phyloP scores from a whole-genome alignment of 345 rosid genomes.

The Ceriops zippeliana region DNA sequence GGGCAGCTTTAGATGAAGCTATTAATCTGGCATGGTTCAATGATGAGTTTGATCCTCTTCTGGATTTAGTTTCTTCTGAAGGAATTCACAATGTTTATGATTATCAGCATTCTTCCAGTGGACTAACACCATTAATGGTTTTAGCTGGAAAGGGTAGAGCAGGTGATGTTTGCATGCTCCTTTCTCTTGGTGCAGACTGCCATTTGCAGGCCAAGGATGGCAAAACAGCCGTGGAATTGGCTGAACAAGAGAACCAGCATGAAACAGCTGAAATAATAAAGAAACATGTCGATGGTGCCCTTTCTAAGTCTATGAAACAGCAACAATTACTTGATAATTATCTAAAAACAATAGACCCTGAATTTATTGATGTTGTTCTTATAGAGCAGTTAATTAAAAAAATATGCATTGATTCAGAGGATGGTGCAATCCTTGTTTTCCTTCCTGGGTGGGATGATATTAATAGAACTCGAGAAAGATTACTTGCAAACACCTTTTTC shows the following conservation, averaged over 20 bases:
- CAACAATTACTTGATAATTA: conserved; percentile 62
- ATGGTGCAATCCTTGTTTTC: conserved; percentile 91
- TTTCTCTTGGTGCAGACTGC: conserved; percentile 71
- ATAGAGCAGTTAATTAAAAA: conserved; percentile 66
- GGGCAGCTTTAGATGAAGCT: conserved; percentile 74
- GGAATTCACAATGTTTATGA: conserved; percentile 52
- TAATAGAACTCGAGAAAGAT: conserved; percentile 56
- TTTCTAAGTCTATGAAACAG: conserved; percentile 37
- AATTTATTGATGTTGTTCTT: conserved; percentile 66
- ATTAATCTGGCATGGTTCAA: conserved; percentile 70
- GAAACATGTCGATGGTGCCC: conserved; percentile 40
- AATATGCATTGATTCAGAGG: conserved; percentile 63
- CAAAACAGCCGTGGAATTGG: conserved; percentile 60
- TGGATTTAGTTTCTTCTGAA: conserved; percentile 64
- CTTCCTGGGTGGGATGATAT: conserved; percentile 99
- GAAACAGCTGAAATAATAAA: conserved; percentile 65
- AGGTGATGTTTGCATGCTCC: conserved; percentile 78
- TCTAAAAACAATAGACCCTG: conserved; percentile 55
- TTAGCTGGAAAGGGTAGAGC: conserved; percentile 86
- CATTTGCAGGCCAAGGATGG: conserved; percentile 54
- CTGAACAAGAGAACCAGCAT: conserved; percentile 58
- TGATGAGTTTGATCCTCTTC: conserved; percentile 75
- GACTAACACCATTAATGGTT: conserved; percentile 81
- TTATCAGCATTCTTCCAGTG: conserved; percentile 68
- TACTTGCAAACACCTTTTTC: conserved; percentile 54